A percentile compares a stretch with the other conserved stretches of the same genome.
phyloP scores from a whole-genome alignment of 805 yeast genomes.

The Pichia ethanolica region DNA sequence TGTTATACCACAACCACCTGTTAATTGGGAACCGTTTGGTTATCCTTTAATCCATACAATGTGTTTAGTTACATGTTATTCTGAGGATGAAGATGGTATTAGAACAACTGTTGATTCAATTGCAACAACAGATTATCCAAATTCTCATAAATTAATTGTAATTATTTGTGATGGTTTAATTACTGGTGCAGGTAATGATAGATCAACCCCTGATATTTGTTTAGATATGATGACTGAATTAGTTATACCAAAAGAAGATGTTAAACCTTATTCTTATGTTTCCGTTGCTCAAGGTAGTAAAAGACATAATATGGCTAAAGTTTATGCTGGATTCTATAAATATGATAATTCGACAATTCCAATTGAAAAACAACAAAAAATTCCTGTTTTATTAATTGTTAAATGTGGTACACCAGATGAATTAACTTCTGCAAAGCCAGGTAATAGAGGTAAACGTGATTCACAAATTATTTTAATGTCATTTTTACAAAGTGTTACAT shows the following conservation, averaged over 20 bases:
- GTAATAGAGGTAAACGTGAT: constrained; percentile 94
- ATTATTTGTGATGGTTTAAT: constrained; percentile 91
- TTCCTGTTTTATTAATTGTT: constrained; percentile 71
- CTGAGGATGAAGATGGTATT: constrained; percentile 83
- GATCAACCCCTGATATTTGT: constrained; percentile 84
- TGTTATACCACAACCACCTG: constrained; percentile 87
- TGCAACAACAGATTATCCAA: constrained; percentile 93
- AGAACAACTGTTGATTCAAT: constrained; percentile 86
- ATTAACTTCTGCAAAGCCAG: constrained; percentile 65
- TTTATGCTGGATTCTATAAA: constrained; percentile 88
- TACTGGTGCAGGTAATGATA: constrained; percentile 88
- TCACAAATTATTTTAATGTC: constrained; percentile 89
- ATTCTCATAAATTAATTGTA: constrained; percentile 81
- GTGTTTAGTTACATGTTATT: constrained; percentile 84
- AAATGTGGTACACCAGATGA: constrained; percentile 87
- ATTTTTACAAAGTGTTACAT: constrained; percentile 77
- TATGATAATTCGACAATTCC: constrained; percentile 74
- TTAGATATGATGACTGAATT: constrained; percentile 82
- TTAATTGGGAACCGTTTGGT: constrained; percentile 78
- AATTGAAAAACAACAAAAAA: constrained; percentile 73
- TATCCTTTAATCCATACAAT: constrained; percentile 71
- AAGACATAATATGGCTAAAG: constrained; percentile 97
- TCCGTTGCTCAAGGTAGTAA: constrained; percentile 93
- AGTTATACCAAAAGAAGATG: constrained; percentile 63
- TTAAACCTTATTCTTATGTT: constrained; percentile 77